These are phyloP conservation scores for Amylocystis lapponica DNA, from an alignment of 768 basidiomycete genomes.

Conservation along the genomic window DNA sequence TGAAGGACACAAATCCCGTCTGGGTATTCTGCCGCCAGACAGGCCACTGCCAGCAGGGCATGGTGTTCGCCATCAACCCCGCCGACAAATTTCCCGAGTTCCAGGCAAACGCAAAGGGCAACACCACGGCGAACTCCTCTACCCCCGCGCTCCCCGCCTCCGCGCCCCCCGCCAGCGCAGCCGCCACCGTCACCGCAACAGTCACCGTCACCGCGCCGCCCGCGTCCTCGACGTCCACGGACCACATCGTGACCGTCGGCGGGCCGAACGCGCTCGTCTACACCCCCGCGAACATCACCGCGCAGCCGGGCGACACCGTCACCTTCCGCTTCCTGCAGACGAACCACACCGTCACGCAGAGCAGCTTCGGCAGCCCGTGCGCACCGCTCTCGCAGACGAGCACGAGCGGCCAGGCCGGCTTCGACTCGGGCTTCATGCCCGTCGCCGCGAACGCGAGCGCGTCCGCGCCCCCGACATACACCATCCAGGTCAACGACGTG, in stretches of 20 bases:
- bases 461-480: slow-evolving; percentile 46
- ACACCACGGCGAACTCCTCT: slow-evolving; percentile 9
- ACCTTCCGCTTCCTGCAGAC: slow-evolving; percentile 36
- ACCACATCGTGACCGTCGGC: slow-evolving; percentile 28
- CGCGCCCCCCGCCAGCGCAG: slow-evolving; percentile 16
- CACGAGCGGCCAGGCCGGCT: slow-evolving; percentile 37
- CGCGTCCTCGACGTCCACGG: slow-evolving; percentile 37
- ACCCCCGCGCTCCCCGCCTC: slow-evolving; percentile 4
- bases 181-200: slow-evolving; percentile 29
- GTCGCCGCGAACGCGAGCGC: slow-evolving; percentile 36
- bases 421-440: slow-evolving; percentile 40
- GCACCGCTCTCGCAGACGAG: slow-evolving; percentile 35
- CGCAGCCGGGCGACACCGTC: slow-evolving; percentile 32
- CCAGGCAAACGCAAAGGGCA: slow-evolving; percentile 44
- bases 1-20: slow-evolving; percentile 39
- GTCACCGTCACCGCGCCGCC: slow-evolving; percentile 26
- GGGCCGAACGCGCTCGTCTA: slow-evolving; percentile 20
- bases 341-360: slow-evolving; percentile 35
- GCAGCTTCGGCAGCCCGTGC: slow-evolving; percentile 31
- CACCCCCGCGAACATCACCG: slow-evolving; percentile 30
- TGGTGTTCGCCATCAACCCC: slow-evolving; percentile 66
- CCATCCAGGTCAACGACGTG: slow-evolving; percentile 47
- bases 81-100: slow-evolving; percentile 48
- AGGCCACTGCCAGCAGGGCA: slow-evolving; percentile 51
- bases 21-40: slow-evolving; percentile 58